A percentile compares a stretch with the other conserved stretches of the same genome.
These are phyloP conservation scores for Penicillium bovifimosum DNA, from an alignment of 495 filamentous ascomycete genomes.

Conservation along the genomic window DNA sequence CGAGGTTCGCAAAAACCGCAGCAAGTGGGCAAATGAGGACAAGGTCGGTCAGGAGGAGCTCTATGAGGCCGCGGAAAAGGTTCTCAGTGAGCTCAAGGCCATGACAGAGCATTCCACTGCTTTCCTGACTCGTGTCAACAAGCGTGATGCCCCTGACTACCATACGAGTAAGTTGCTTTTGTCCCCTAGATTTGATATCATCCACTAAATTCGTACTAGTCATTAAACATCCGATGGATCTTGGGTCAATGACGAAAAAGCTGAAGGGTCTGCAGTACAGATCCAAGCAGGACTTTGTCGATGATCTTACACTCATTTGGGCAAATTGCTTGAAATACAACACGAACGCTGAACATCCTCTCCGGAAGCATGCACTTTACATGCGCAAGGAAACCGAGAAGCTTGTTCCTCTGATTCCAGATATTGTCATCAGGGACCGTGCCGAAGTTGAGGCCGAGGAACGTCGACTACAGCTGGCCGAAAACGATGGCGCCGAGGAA, in stretches of 20 bases:
- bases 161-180: constrained; percentile 60
- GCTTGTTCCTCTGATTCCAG: constrained; percentile 88
- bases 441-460: constrained; percentile 98
- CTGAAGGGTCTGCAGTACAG: constrained; percentile 81
- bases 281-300: constrained; percentile 91
- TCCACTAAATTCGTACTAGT: constrained; percentile 46
- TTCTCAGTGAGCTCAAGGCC: constrained; percentile 90
- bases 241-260: constrained; percentile 97
- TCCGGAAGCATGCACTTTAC: constrained; percentile 88
- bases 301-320: constrained; percentile 93
- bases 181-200: not conserved
- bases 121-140: constrained; percentile 89
- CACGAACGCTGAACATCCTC: constrained; percentile 75
- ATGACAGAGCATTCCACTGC: constrained; percentile 93
- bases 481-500: constrained; percentile 78
- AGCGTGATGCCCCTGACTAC: constrained; percentile 95
- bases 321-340: constrained; percentile 95
- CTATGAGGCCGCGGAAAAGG: constrained; percentile 94
- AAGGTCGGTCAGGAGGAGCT: constrained; percentile 96
- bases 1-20: constrained; percentile 93
- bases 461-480: constrained; percentile 66
- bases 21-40: constrained; percentile 98
- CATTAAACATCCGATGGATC: constrained; percentile 97
- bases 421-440: constrained; percentile 80
- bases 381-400: constrained; percentile 98